phyloP scores from a whole-genome alignment of 805 yeast species.

The Yarrowia sp. region DNA sequence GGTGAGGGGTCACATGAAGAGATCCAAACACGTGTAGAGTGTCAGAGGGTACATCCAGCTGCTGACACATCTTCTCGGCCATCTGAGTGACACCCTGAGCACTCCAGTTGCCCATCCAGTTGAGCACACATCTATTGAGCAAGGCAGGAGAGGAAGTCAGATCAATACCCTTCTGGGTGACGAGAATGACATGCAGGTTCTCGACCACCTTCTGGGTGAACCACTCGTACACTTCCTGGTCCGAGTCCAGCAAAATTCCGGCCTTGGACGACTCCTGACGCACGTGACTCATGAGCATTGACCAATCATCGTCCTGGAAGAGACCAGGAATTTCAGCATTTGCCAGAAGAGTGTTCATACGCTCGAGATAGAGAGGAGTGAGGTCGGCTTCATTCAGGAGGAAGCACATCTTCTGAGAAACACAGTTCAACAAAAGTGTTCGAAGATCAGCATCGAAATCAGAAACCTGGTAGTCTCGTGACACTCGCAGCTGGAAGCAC shows the following conservation, averaged over 20 bases:
- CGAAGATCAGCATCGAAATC: slow-evolving; percentile 71
- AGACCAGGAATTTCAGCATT: slow-evolving; percentile 91
- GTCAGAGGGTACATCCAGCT: slow-evolving; percentile 51
- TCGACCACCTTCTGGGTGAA: slow-evolving; percentile 62
- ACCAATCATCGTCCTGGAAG: slow-evolving; percentile 70
- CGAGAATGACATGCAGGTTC: slow-evolving; percentile 78
- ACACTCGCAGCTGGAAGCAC: slow-evolving; percentile 57
- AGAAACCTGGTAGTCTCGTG: slow-evolving; percentile 50
- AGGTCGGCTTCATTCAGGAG: slow-evolving; percentile 76
- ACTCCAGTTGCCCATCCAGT: slow-evolving; percentile 89
- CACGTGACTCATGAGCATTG: slow-evolving; percentile 53
- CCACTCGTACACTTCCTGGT: slow-evolving; percentile 73
- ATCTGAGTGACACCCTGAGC: slow-evolving; percentile 50
- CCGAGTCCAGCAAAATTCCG: slow-evolving; percentile 63
- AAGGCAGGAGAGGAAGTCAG: slow-evolving; percentile 74
- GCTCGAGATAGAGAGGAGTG: slow-evolving; percentile 76
- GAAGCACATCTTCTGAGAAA: slow-evolving; percentile 57
- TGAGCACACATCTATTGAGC: slow-evolving; percentile 81
- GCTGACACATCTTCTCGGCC: slow-evolving; percentile 44
- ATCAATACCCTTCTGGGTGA: slow-evolving; percentile 29
- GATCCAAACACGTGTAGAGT: slow-evolving; percentile 46
- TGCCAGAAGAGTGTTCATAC: slow-evolving; percentile 91
- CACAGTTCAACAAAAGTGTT: slow-evolving; percentile 49
- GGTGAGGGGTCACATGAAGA: slow-evolving; percentile 43
- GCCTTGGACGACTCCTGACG: slow-evolving; percentile 54